Percentiles rank a stretch among this genome's conserved stretches.
These are phyloP conservation scores for Aspergillus quadrilineatus DNA, from an alignment of 2,329 filamentous ascomycete species.

Conservation along the genomic window DNA sequence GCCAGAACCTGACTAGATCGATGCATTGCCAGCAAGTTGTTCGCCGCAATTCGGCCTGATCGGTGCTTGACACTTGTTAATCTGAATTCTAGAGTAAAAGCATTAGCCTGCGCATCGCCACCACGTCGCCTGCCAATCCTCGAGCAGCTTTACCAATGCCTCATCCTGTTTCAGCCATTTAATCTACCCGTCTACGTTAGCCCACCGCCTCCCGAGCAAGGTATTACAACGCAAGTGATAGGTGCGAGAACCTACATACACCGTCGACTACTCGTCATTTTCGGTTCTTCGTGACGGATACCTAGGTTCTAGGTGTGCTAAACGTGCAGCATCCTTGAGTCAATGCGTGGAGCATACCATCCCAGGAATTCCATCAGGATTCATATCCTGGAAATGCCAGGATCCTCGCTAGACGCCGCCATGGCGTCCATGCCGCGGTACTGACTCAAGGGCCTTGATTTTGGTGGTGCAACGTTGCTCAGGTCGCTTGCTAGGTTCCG, in stretches of 20 bases:
- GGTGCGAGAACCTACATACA: slow-evolving; percentile 1
- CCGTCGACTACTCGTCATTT: background rate
- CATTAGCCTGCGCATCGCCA: background rate
- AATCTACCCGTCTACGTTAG: background rate
- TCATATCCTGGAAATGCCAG: background rate
- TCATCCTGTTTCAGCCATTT: background rate
- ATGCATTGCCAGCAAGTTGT: no score
- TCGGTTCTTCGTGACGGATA: no score
- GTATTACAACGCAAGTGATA: background rate
- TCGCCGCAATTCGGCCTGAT: no score
- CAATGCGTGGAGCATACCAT: background rate
- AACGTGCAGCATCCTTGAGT: background rate
- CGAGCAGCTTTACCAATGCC: background rate
- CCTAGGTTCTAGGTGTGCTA: background rate
- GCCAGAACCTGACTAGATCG: background rate
- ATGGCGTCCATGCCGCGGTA: background rate
- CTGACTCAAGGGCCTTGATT: background rate
- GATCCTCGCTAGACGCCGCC: background rate
- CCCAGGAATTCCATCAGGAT: background rate
- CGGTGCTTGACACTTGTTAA: no score
- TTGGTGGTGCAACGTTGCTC: background rate
- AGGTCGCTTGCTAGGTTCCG: background rate
- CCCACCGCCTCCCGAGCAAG: background rate
- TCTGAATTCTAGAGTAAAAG: no score
- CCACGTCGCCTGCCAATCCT: background rate